Evolutionary conservation across 352 stramenopile species (phyloP).

Genomic region (Phytopythium delawarense): DNA sequence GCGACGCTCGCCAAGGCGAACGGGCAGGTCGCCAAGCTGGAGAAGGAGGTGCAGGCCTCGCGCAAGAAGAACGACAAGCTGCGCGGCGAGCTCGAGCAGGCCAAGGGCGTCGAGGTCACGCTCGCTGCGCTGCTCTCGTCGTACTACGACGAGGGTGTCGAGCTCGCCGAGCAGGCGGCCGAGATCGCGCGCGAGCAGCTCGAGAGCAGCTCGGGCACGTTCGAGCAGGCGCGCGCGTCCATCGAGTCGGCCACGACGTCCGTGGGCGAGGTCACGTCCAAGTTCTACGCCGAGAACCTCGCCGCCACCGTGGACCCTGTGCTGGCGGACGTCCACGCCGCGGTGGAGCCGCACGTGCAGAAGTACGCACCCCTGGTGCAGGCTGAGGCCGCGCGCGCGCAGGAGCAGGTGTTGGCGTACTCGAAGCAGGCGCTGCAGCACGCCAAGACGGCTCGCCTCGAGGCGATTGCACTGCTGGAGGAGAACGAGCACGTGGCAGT

Average conservation of each 20-base stretch:
- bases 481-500: conserved; percentile 53
- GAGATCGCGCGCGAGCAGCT: conserved; percentile 39
- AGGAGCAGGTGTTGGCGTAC: conserved; percentile 28
- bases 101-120: conserved; percentile 49
- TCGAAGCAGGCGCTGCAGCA: conserved; percentile 44
- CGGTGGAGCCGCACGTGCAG: conserved; percentile 49
- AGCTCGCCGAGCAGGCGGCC: conserved; percentile 36
- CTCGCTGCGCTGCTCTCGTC: conserved; percentile 63
- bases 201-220: conserved; percentile 31
- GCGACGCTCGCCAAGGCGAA: conserved; percentile 29
- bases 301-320: conserved; percentile 60
- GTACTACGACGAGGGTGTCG: conserved; percentile 79
- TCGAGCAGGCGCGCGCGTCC: conserved; percentile 49
- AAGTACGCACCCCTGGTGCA: conserved; percentile 55
- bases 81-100: conserved; percentile 40
- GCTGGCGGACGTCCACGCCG: conserved; percentile 39
- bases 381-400: conserved; percentile 30
- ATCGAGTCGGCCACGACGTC: conserved; percentile 45
- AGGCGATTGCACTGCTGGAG: conserved; percentile 52
- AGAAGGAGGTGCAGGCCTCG: conserved; percentile 40
- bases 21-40: conserved; percentile 33
- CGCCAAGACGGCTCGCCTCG: conserved; percentile 35
- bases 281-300: conserved; percentile 69
- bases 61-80: conserved; percentile 67
- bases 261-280: conserved; percentile 33